These are phyloP conservation scores for Aspergillus affinis DNA, from an alignment of 495 filamentous ascomycete genomes.

Conservation along the genomic window DNA sequence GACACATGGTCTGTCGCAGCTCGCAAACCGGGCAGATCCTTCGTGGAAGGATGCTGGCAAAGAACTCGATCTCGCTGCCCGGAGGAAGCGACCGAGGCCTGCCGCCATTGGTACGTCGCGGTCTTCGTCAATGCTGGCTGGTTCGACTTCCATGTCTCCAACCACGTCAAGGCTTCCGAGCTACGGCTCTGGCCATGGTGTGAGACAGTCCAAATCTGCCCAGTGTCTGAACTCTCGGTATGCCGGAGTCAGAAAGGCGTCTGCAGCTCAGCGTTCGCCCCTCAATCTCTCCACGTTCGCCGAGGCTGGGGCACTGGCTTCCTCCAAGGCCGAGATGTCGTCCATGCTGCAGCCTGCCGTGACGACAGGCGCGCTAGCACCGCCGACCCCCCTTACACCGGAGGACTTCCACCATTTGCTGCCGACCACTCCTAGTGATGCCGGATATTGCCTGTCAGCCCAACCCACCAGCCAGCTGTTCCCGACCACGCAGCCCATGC, in stretches of 20 bases:
- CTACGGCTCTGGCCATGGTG: constrained; percentile 36
- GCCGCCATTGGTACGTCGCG: constrained; percentile 51
- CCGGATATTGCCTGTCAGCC: constrained; percentile 41
- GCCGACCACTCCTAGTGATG: constrained; percentile 39
- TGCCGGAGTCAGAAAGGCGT: constrained; percentile 53
- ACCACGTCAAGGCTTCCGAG: constrained; percentile 34
- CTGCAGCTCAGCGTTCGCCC: constrained; percentile 51
- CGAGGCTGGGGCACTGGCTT: constrained; percentile 41
- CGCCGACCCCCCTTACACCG: constrained; percentile 48
- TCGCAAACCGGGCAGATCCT: constrained; percentile 25
- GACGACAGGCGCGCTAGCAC: constrained; percentile 41
- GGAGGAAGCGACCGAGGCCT: constrained; percentile 53
- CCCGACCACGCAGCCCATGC: constrained; percentile 45
- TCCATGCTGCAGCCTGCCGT: constrained; percentile 40
- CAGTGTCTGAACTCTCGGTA: constrained; percentile 49
- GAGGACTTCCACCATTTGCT: constrained; percentile 47
- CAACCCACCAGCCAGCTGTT: constrained; percentile 40
- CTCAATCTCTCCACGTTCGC: constrained; percentile 51
- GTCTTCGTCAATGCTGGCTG: constrained; percentile 35
- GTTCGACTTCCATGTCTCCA: constrained; percentile 44
- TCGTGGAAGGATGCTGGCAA: constrained; percentile 44
- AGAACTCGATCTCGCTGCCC: constrained; percentile 53
- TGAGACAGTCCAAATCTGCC: constrained; percentile 56
- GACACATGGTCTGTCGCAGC: constrained; percentile 25
- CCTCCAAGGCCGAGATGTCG: constrained; percentile 40